Percentiles rank a stretch among this genome's conserved stretches.
phyloP scores from a whole-genome alignment of 257 asterid species.

The Craterostigma plantagineum region DNA sequence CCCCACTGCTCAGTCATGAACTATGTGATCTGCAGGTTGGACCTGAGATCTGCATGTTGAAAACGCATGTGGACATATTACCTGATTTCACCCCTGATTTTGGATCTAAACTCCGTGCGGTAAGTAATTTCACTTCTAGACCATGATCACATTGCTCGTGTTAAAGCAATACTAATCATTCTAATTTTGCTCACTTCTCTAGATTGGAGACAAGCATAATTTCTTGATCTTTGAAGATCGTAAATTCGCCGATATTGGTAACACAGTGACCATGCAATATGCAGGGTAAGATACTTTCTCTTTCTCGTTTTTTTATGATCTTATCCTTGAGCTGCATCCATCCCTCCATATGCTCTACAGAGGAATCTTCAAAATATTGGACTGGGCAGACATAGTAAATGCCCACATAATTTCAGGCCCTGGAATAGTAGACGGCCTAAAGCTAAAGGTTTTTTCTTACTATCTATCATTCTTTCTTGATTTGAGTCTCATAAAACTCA shows the following conservation, averaged over 20 bases:
- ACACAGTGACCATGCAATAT: slow-evolving; percentile 95
- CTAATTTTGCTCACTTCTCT: too few relatives aligned
- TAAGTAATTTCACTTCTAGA: slow-evolving; percentile 16
- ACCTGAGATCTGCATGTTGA: slow-evolving; percentile 90
- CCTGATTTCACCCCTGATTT: slow-evolving; percentile 89
- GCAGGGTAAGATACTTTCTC: slow-evolving; percentile 46
- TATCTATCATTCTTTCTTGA: not conserved
- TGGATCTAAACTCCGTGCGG: slow-evolving; percentile 83
- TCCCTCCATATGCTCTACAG: slow-evolving; percentile 21
- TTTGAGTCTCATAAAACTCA: not conserved
- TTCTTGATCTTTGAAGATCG: slow-evolving; percentile 90
- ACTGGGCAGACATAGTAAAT: slow-evolving; percentile 92
- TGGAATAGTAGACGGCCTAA: slow-evolving; percentile 90
- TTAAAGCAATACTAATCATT: slow-evolving; percentile 1
- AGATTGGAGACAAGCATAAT: slow-evolving; percentile 86
- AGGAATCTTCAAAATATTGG: slow-evolving; percentile 68
- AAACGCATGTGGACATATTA: slow-evolving; percentile 92
- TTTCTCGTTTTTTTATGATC: slow-evolving; percentile 10
- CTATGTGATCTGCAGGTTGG: slow-evolving; percentile 46
- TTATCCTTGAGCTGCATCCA: slow-evolving; percentile 7
- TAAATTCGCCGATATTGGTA: slow-evolving; percentile 97
- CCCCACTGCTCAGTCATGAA: too few relatives aligned
- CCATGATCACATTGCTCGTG: slow-evolving; percentile 5
- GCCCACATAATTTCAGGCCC: slow-evolving; percentile 98
- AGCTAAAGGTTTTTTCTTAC: slow-evolving; percentile 48